Evolutionary conservation across 805 yeast species (phyloP), one percentile per base, ranked within the genome.

Genomic region (Yarrowia sp.): DNA sequence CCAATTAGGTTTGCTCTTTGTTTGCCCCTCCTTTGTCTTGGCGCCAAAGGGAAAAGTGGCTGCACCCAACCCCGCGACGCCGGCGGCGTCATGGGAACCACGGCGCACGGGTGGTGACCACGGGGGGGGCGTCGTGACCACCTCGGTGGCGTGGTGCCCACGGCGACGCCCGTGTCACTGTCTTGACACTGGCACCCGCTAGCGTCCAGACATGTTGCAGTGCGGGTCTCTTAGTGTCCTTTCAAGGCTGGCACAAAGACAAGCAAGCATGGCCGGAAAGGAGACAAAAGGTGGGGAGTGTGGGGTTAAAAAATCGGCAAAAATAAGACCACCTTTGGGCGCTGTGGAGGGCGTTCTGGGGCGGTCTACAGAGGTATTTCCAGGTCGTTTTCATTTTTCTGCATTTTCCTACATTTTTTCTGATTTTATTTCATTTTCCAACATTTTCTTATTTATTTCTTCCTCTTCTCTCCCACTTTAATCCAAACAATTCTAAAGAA

Each of bases 31-130:
- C 51, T 44, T 44, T 44, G 51, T 44, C 51, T 43, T 43, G 48
- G 48, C 48, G 24, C 30, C 28, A 4, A 16, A 24, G 9, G 11
- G 17, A 44, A 44, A 44, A 28, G 51, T 30, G 52, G 52, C 52
- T 46, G 52, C 52, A 46, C 52, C 52, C 36, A 46, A 46, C 52
- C 52, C 52, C 52, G 30, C 51, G 51, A 44, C n/a, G n/a, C n/a
- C n/a, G n/a, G n/a, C n/a, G n/a, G n/a, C n/a, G n/a, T n/a, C n/a
- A n/a, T n/a, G n/a, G n/a, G n/a, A n/a, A n/a, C n/a, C n/a, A n/a
- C n/a, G n/a, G 8, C 7, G 24, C 11, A 17, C 12, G 4, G 11
- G 14, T 38, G 22, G 22, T 17, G 41, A 9, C 41, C 22, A 38
- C 11, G 41, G 22, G 41, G 22, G 14, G 16, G 14, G 14, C 22